These are phyloP conservation scores for Proteromonas lacertae DNA, from an alignment of 352 stramenopile species.

Conservation along the genomic window DNA sequence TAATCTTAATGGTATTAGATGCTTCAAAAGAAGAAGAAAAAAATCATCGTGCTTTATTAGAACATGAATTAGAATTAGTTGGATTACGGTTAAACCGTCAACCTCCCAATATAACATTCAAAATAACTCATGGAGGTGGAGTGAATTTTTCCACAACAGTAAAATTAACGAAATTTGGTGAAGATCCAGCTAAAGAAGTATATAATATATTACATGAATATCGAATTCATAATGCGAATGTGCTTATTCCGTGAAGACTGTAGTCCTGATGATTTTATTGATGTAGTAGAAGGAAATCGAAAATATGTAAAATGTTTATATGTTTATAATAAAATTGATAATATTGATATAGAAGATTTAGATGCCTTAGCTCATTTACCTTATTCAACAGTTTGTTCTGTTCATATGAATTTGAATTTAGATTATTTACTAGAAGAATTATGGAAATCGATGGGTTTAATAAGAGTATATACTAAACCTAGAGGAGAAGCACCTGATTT, in stretches of 20 bases:
- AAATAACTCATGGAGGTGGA: constrained; percentile 59
- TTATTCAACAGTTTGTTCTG: constrained; percentile 77
- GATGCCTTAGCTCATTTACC: constrained; percentile 69
- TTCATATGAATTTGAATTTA: constrained; percentile 70
- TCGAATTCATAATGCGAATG: constrained; percentile 81
- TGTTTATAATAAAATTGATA: constrained; percentile 99
- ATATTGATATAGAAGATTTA: constrained; percentile 91
- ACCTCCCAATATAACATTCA: constrained; percentile 76
- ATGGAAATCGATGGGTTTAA: constrained; percentile 91
- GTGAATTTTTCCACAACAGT: constrained; percentile 81
- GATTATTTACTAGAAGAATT: constrained; percentile 76
- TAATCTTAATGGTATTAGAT: constrained; percentile 96
- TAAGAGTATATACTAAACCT: constrained; percentile 85
- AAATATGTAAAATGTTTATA: too few species aligned
- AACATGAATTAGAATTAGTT: constrained; percentile 74
- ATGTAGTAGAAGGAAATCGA: constrained; percentile 69
- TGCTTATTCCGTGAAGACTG: constrained; percentile 76
- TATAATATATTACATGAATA: constrained; percentile 48
- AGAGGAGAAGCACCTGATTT: constrained; percentile 73
- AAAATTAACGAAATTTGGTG: constrained; percentile 50
- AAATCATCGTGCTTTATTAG: constrained; percentile 83
- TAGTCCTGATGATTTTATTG: constrained; percentile 75
- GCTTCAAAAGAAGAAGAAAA: constrained; percentile 72
- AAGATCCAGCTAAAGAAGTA: constrained; percentile 14
- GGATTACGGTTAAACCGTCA: constrained; percentile 80